Base-by-base conservation (phyloP, 352 stramenopile species). In the Phytophthora fragariae region DNA sequence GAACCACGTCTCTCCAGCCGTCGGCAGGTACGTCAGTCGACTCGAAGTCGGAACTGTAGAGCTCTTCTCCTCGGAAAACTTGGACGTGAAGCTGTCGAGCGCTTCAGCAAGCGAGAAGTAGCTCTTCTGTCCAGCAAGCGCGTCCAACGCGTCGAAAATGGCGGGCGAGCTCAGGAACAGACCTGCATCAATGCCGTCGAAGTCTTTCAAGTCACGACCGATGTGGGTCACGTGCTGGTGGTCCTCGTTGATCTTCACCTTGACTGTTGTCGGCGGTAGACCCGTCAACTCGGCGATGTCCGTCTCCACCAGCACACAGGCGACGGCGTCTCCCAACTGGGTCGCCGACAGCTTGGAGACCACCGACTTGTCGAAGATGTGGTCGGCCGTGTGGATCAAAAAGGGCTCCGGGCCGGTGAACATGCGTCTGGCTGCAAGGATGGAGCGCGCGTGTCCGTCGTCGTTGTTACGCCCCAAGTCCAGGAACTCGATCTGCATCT, bases 351-450 rank as follows among this genome's bases (percentile, higher is more conserved):
- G 72, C 31, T 85, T 89, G 19, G 79, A 77, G 47, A 95, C 80
- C 52, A 95, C 86, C 29, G 84, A 86, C 73, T 94, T 93, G 79
- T 96, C 87, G 44, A 96, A 94, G 58, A 96, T 91, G 62, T 94
- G 89, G 68, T 96, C 87, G 5, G 89, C 86, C 27, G 89, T 94
- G 77, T 96, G 89, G 68, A 96, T 94, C 53, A 96, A 62, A 68
- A 96, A 96, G 8, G 83, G 86, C 14, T 81, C 78, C 14, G 82
- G 80, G 1, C 75, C 75, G 1, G 79, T 68, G 67, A 96, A 96
- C 66, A 92, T 80, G 62, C 77, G 82, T 53, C 76, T 86, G 33
- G 87, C 87, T 59, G 89, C 85, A 5, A 96, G 70, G 57, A 96
- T 81, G 12, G 87, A 92, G 35, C 85, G 85, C 49, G 89, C 83